Conservation (phyloP, 345 rosid species). For the Boechera stricta region DNA sequence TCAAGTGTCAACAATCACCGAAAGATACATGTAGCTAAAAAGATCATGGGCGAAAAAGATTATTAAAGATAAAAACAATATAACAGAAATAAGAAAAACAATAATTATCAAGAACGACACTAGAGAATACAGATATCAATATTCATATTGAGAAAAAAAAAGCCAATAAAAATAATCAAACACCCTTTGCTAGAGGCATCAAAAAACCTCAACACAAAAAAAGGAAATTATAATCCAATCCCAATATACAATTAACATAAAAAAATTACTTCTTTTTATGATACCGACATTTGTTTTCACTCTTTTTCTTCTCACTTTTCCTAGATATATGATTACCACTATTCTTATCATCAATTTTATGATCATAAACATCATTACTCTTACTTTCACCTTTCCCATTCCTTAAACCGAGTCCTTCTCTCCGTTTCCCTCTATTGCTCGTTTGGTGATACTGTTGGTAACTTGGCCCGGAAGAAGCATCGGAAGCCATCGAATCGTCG, state of each 20-base stretch:
- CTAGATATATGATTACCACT: constrained; percentile 22
- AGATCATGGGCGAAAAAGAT: not conserved
- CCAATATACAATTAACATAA: constrained; percentile 11
- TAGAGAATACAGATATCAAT: not conserved
- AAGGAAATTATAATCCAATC: constrained; percentile 12
- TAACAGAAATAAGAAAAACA: too few relatives aligned
- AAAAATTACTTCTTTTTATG: constrained; percentile 17
- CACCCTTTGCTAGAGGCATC: constrained; percentile 17
- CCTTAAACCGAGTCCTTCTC: constrained; percentile 14
- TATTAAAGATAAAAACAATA: not conserved
- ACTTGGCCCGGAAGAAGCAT: constrained; percentile 70
- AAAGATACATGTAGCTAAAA: not conserved
- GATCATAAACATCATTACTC: constrained; percentile 17
- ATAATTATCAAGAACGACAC: not conserved
- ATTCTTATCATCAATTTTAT: constrained; percentile 10
- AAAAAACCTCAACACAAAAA: constrained; percentile 23
- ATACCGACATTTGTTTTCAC: constrained; percentile 23
- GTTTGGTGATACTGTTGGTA: constrained; percentile 19
- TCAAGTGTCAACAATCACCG: constrained; percentile 1
- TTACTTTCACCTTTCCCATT: constrained; percentile 33
- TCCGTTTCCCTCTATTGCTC: constrained; percentile 19
- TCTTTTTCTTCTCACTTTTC: constrained; percentile 28
- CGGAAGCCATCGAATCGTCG: constrained; percentile 76
- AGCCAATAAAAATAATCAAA: not conserved
- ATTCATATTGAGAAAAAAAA: not conserved